Conservation (phyloP, 140 eudicot genomes). For the Ambrosia hybrid region DNA sequence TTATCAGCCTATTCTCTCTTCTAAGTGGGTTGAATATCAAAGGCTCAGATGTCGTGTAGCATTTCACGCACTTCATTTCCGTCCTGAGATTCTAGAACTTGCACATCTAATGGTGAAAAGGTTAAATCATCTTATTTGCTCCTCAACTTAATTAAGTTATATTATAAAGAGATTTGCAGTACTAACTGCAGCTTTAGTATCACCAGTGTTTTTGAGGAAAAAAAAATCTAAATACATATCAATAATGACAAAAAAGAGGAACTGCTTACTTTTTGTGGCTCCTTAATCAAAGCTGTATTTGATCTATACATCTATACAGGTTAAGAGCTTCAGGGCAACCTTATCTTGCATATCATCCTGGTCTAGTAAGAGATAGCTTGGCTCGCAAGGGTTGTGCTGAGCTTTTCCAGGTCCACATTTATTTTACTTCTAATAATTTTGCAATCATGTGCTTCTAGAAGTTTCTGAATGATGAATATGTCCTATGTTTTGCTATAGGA, state of each 20-base stretch:
- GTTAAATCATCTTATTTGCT: slow-evolving; percentile 16
- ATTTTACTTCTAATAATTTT: slow-evolving; percentile 1
- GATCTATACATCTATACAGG: slow-evolving; percentile 41
- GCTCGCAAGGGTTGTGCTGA: slow-evolving; percentile 98
- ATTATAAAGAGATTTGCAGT: slow-evolving; percentile 5
- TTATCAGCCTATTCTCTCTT: slow-evolving; percentile 61
- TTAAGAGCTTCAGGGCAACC: slow-evolving; percentile 90
- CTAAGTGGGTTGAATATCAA: slow-evolving; percentile 71
- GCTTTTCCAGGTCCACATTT: slow-evolving; percentile 75
- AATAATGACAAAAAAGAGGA: neutral
- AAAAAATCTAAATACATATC: neutral
- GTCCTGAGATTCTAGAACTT: slow-evolving; percentile 55
- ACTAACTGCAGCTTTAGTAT: slow-evolving; percentile 2
- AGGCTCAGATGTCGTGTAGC: slow-evolving; percentile 91
- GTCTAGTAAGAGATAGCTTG: slow-evolving; percentile 78
- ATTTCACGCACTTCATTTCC: slow-evolving; percentile 79
- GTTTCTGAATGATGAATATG: neutral
- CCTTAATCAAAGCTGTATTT: neutral
- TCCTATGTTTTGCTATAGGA: slow-evolving; percentile 43
- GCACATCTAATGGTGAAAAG: slow-evolving; percentile 66
- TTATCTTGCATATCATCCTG: slow-evolving; percentile 92
- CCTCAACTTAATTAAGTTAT: slow-evolving; percentile 6
- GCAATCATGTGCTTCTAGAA: slow-evolving; percentile 3
- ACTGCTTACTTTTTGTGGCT: neutral
- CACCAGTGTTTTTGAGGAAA: neutral